Evolutionary conservation across 2,329 filamentous ascomycete species (phyloP), one percentile per base, ranked within the genome.

Genomic region (Cordyceps javanica): DNA sequence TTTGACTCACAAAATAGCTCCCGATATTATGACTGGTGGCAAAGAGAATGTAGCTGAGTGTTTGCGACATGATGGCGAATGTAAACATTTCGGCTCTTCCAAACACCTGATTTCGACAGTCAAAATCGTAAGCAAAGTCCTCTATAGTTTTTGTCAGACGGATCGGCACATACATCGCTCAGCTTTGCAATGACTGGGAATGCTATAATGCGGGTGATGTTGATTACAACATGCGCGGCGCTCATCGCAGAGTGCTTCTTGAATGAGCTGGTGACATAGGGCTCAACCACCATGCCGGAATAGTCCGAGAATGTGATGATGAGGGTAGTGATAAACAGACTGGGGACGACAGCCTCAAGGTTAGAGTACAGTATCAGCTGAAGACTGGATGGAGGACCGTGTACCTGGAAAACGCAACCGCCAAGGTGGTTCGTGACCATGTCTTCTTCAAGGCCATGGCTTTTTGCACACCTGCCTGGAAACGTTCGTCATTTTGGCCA

Each of bases 181-280:
- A 85, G 72, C 65, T 85, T 85, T 28, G 82, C 82, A 69, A 85
- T 75, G 9, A 83, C 78, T 5, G 83, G 80, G 63, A 83, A 83
- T 8, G 80, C 76, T 3, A 82, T 78, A 25, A 81, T 78, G 62
- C 70, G 67, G 38, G 80, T 77, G 41, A 77, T 73, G 45, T 70
- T 75, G 3, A 75, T 68, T 0, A 82, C 74, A 50, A 82, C 76
- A 42, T 74, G 72, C 32, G 78, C 74, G 3, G 79, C 74, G 2
- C 75, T 73, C 25, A 80, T 68, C 5, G 80, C 69, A 5, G 79
- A 80, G 62, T 82, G 80, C 14, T 71, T 67, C 36, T 72, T 66
- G 57, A 80, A 82, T 13, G 62, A 62, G 39, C 68, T 70, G 0
- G 70, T 70, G 3, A 69, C 69, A 52, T 69, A 72, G 0, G 69